Base-by-base conservation (phyloP, 176 grass and related monocot genomes). In the Stipa capillata region DNA sequence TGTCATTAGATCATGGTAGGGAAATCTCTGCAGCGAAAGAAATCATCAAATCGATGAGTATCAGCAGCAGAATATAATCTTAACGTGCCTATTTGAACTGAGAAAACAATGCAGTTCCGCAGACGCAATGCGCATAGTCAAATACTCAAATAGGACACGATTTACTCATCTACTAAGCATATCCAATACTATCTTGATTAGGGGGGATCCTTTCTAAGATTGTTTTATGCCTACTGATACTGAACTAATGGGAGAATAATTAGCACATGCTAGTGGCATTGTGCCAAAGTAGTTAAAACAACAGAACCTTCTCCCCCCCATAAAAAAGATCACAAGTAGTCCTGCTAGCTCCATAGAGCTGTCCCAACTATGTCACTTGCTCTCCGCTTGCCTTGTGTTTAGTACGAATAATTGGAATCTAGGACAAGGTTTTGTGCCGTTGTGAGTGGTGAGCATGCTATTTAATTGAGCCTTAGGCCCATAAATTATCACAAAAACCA, bases 381-480 rank as follows among this genome's bases (percentile, higher is more conserved):
- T 61, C 47, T 52, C n/a, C n/a, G 74, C 55, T 70, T 52, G n/a
- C 63, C 8, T 29, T 50, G 52, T 49, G 69, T 41, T 59, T 72
- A 59, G 39, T 29, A 43, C 32, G 29, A 58, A 74, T 74, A 57
- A 79, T 79, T 63, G 57, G 66, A 45, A 73, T 88, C 75, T 61
- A 35, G 41, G 52, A 62, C 81, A 84, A 27, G 25, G 40, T 57
- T 51, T 36, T 54, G 82, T 79, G 54, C 77, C 51, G 76, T 84
- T 55, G 63, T 76, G 76, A 47, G 27, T 58, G 7, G 43, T 39
- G 52, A 81, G 28, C 70, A 10, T 80, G 62, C 50, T 85, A 69
- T 29, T 84, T 37, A 63, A 76, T 84, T 67, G 5, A 37, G 7
- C 6, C 1, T 29, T 65, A 47, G 7, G 6, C 48, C 6, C 66